phyloP scores from a whole-genome alignment of 768 basidiomycete species.

The Pisolithus orientalis region DNA sequence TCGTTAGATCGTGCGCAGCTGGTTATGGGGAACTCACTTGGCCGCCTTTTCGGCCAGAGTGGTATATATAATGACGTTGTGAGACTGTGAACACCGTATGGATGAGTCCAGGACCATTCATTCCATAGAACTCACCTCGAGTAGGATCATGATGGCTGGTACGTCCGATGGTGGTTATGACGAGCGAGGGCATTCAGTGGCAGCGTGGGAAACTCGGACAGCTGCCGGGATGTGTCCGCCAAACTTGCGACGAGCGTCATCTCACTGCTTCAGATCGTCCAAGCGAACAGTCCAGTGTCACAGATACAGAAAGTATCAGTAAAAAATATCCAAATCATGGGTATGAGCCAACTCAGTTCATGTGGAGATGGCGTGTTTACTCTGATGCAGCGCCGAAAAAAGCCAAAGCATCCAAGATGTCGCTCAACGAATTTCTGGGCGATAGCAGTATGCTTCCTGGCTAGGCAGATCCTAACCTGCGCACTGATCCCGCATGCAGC shows the following conservation, averaged over 20 bases:
- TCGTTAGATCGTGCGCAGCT: conserved; percentile 11
- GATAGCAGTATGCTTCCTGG: conserved; percentile 58
- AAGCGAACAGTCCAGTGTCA: conserved; percentile 1
- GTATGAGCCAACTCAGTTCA: conserved; percentile 10
- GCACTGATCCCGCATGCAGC: conserved; percentile 36
- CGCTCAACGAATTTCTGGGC: conserved; percentile 87
- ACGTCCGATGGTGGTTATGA: neutral
- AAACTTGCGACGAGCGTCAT: conserved; percentile 9
- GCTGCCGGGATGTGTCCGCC: conserved; percentile 9
- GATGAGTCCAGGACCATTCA: neutral
- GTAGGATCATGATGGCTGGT: conserved; percentile 60
- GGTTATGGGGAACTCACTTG: conserved; percentile 50
- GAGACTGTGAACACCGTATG: conserved; percentile 46
- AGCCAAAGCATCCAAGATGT: conserved; percentile 82
- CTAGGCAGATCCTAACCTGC: conserved; percentile 3
- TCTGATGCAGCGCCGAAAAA: conserved; percentile 70
- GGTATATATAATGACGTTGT: conserved; percentile 89
- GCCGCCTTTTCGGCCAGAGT: conserved; percentile 80
- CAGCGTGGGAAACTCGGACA: conserved; percentile 24
- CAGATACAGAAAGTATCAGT: conserved; percentile 7
- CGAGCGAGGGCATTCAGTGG: conserved; percentile 1
- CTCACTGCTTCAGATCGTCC: conserved; percentile 2
- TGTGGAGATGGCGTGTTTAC: conserved; percentile 3
- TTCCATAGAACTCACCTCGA: conserved; percentile 51
- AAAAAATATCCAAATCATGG: conserved; percentile 20